A percentile compares a stretch with the other conserved stretches of the same genome.
phyloP scores from a whole-genome alignment of 331 rosid genomes.

The Saraca asoca region DNA sequence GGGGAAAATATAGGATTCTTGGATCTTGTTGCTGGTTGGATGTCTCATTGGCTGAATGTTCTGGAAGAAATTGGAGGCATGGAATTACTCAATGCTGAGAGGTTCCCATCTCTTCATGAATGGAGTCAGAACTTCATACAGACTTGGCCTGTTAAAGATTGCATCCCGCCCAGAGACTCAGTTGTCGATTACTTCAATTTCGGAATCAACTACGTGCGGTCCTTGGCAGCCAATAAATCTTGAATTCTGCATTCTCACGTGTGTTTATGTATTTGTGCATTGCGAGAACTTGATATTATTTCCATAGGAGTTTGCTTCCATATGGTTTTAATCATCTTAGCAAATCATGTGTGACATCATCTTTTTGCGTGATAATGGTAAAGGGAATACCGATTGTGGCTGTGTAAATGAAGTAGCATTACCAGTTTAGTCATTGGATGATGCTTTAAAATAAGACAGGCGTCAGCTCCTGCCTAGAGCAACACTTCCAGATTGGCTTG shows the following conservation, averaged over 20 bases:
- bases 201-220: slow-evolving; percentile 41
- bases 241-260: neutral
- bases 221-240: slow-evolving; percentile 35
- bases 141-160: slow-evolving; percentile 53
- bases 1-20: slow-evolving; percentile 57
- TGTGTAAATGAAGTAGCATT: too few relatives aligned
- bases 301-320: slow-evolving; percentile 4
- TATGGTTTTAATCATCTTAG: neutral
- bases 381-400: too few relatives aligned
- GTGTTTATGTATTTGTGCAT: neutral
- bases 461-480: neutral
- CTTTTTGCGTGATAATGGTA: slow-evolving; percentile 3
- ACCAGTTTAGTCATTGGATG: too few relatives aligned
- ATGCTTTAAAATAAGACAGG: too few relatives aligned
- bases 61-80: slow-evolving; percentile 54
- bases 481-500: neutral
- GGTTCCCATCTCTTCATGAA: slow-evolving; percentile 53
- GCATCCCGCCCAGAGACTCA: slow-evolving; percentile 50
- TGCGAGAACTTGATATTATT: neutral
- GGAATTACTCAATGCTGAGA: slow-evolving; percentile 44
- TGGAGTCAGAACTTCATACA: slow-evolving; percentile 53
- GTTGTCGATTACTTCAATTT: slow-evolving; percentile 40
- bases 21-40: slow-evolving; percentile 60
- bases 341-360: neutral
- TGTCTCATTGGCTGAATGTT: slow-evolving; percentile 50